A percentile compares a stretch with the other conserved stretches of the same genome.
Evolutionary conservation across 192 early-diverging fungal species (phyloP).

Genomic region (Haplosporangium gracile): DNA sequence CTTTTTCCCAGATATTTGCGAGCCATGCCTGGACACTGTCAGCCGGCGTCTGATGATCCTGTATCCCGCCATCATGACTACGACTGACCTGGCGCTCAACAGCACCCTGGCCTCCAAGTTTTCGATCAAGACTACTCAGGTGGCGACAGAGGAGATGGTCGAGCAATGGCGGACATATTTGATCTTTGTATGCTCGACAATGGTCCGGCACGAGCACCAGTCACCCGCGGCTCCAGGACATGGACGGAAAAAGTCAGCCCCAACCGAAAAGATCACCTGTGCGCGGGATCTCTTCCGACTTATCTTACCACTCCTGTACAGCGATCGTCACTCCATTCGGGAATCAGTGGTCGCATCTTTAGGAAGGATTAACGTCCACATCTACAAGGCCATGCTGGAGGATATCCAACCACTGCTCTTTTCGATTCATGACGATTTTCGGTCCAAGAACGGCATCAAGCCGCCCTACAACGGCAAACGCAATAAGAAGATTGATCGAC

Average conservation of each 20-base stretch:
- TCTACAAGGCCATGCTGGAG: constrained; percentile 78
- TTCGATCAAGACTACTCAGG: constrained; percentile 58
- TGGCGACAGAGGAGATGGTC: constrained; percentile 73
- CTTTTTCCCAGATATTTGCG: constrained; percentile 60
- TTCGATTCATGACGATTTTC: constrained; percentile 73
- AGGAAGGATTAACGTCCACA: constrained; percentile 72
- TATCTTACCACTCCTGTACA: constrained; percentile 73
- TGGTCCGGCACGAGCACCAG: constrained; percentile 59
- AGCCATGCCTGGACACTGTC: constrained; percentile 68
- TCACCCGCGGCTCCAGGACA: constrained; percentile 53
- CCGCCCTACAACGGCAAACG: constrained; percentile 70
- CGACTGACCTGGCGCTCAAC: constrained; percentile 64
- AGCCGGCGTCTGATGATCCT: constrained; percentile 73
- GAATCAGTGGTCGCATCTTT: constrained; percentile 75
- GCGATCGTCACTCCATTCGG: constrained; percentile 75
- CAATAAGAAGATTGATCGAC: constrained; percentile 73
- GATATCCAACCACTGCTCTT: constrained; percentile 73
- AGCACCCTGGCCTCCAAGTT: constrained; percentile 64
- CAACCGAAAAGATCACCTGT: constrained; percentile 62
- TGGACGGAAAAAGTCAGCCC: constrained; percentile 60
- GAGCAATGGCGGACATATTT: constrained; percentile 83
- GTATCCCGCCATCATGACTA: constrained; percentile 68
- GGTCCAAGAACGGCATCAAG: constrained; percentile 60
- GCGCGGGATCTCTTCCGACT: constrained; percentile 75
- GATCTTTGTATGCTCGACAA: constrained; percentile 78